Conservation (phyloP, 148 eudicot species). For the Chenopodium suecicum region DNA sequence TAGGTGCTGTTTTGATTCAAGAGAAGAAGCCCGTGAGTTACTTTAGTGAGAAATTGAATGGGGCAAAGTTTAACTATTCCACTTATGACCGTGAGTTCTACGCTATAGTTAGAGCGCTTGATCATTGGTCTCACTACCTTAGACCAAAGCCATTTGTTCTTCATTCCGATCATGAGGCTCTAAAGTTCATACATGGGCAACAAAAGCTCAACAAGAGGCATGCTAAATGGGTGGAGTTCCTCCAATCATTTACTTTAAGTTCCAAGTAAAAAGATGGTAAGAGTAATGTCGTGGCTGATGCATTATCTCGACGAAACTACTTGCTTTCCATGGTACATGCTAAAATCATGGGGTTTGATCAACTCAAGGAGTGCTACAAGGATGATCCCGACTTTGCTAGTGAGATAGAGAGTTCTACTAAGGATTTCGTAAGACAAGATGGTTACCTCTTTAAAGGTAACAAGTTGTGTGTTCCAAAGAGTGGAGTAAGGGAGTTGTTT, state of each 20-base stretch:
- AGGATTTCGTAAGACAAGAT: not conserved
- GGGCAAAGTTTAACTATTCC: too few relatives aligned
- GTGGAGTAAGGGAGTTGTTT: not conserved
- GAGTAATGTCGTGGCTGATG: not conserved
- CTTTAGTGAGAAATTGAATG: too few relatives aligned
- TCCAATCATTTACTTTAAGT: not conserved
- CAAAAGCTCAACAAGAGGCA: not conserved
- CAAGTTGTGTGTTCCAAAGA: not conserved
- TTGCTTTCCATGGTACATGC: not conserved
- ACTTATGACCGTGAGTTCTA: too few relatives aligned
- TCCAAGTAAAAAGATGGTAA: not conserved
- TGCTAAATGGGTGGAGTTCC: constrained; percentile 8
- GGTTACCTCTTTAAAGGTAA: not conserved
- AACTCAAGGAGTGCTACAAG: not conserved
- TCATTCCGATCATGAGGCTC: too few relatives aligned
- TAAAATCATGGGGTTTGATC: not conserved
- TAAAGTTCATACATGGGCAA: too few relatives aligned
- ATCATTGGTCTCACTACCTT: too few relatives aligned
- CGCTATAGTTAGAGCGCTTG: too few relatives aligned
- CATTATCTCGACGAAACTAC: not conserved
- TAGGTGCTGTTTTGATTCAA: too few relatives aligned
- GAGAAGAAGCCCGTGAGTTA: too few relatives aligned
- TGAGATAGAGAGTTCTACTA: too few relatives aligned
- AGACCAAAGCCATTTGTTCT: too few relatives aligned
- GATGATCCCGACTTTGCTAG: not conserved